A percentile compares a stretch with the other conserved stretches of the same genome.
phyloP scores from a whole-genome alignment of 2,329 filamentous ascomycete genomes.

The Pseudogymnoascus pannorum region DNA sequence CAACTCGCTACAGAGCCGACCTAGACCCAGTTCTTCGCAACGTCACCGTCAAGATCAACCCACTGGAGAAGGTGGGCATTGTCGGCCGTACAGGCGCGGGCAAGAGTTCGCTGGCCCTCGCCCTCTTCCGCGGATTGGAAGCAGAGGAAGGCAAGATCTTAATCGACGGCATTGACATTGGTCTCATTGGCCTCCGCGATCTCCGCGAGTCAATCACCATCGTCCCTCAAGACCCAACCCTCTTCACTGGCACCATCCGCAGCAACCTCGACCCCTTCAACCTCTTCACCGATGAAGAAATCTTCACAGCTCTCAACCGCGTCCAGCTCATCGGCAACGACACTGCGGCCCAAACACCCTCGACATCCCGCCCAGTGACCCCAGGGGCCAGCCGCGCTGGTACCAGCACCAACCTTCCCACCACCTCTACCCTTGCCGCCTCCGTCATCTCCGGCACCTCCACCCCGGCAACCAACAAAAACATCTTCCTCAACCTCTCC shows the following conservation, averaged over 20 bases:
- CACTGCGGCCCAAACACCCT: conserved; percentile 21
- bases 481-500: conserved; percentile 81
- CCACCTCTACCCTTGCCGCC: conserved; percentile 25
- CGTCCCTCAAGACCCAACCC: conserved; percentile 91
- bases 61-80: conserved; percentile 89
- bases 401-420: conserved; percentile 21
- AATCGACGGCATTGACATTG: conserved; percentile 87
- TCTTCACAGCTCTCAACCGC: conserved; percentile 77
- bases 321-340: conserved; percentile 72
- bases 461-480: conserved; percentile 71
- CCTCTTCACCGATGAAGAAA: conserved; percentile 80
- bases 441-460: conserved; percentile 22
- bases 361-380: conserved; percentile 25
- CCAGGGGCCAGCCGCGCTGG: conserved; percentile 4
- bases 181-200: conserved; percentile 84
- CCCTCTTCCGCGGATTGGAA: conserved; percentile 88
- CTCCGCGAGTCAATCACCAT: conserved; percentile 92
- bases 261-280: conserved; percentile 91
- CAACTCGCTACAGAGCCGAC: conserved; percentile 80
- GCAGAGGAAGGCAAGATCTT: conserved; percentile 83
- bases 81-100: conserved; percentile 93
- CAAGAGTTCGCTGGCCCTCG: conserved; percentile 89
- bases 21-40: conserved; percentile 79
- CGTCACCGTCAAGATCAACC: conserved; percentile 77
- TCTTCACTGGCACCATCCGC: conserved; percentile 87